Conservation (phyloP, 495 filamentous ascomycete genomes). For the Penicillium coffeae region DNA sequence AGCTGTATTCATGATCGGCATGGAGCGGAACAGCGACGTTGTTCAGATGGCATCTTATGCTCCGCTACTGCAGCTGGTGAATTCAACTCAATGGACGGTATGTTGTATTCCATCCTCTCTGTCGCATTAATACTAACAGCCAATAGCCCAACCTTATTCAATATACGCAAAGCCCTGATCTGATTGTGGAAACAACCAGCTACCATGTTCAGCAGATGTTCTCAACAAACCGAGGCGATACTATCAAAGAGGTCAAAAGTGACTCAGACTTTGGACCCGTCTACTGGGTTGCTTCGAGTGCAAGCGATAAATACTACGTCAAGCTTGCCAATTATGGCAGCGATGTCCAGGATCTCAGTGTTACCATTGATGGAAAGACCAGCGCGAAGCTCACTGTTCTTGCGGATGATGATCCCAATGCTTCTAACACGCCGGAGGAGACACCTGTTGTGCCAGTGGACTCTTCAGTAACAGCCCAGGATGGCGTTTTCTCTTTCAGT, state of each 20-base stretch:
- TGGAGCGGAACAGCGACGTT: constrained; percentile 57
- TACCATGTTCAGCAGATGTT: constrained; percentile 38
- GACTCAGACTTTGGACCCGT: constrained; percentile 42
- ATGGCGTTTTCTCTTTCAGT: constrained; percentile 3
- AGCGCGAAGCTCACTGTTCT: constrained; percentile 38
- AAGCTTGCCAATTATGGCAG: constrained; percentile 21
- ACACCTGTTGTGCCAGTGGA: constrained; percentile 13
- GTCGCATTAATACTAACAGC: neutral
- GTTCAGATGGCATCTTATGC: constrained; percentile 48
- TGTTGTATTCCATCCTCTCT: neutral
- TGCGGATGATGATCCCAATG: constrained; percentile 32
- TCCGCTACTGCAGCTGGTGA: constrained; percentile 33
- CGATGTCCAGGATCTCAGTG: constrained; percentile 19
- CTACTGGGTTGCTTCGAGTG: constrained; percentile 51
- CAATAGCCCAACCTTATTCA: constrained; percentile 17
- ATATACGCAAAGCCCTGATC: constrained; percentile 40
- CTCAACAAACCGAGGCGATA: constrained; percentile 42
- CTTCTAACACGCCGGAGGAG: constrained; percentile 25
- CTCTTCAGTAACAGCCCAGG: neutral
- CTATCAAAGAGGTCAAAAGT: constrained; percentile 42
- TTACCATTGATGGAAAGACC: constrained; percentile 22
- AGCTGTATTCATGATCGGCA: constrained; percentile 58
- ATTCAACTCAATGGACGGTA: constrained; percentile 32
- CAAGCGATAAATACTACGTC: constrained; percentile 19
- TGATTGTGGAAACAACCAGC: constrained; percentile 18